These are phyloP conservation scores for Dothideomycetes sp. DNA, from an alignment of 2,329 filamentous ascomycete genomes.

Conservation along the genomic window DNA sequence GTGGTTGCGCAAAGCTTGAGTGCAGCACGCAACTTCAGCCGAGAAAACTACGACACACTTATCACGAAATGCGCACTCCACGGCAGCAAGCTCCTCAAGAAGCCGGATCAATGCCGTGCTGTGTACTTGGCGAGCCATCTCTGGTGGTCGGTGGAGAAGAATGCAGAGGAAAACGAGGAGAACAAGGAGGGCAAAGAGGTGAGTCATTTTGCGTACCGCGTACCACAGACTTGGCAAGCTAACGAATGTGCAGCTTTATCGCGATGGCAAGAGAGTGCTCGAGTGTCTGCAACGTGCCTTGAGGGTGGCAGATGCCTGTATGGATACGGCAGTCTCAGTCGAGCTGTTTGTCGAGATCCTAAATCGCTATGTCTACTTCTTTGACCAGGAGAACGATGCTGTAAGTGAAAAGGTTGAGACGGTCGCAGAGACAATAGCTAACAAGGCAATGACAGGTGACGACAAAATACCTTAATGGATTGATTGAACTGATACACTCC, in stretches of 20 bases:
- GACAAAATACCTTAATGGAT: constrained; percentile 92
- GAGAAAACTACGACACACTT: constrained; percentile 96
- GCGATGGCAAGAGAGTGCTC: constrained; percentile 91
- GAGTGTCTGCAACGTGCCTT: constrained; percentile 93
- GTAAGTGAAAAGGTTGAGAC: constrained; percentile 37
- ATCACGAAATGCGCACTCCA: constrained; percentile 97
- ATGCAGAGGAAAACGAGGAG: constrained; percentile 57
- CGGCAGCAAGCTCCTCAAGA: constrained; percentile 91
- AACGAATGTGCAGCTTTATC: constrained; percentile 61
- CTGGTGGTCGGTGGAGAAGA: constrained; percentile 91
- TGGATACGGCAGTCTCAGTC: constrained; percentile 95
- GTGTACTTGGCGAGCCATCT: constrained; percentile 94
- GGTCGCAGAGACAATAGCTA: not conserved
- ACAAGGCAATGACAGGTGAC: constrained; percentile 53
- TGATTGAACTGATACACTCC: constrained; percentile 96
- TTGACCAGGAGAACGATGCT: constrained; percentile 97
- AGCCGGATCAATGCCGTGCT: constrained; percentile 93
- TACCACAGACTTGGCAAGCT: constrained; percentile 16
- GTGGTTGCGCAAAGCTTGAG: constrained; percentile 85
- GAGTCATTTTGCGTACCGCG: constrained; percentile 4
- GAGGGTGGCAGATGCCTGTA: constrained; percentile 93
- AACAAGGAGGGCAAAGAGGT: constrained; percentile 22
- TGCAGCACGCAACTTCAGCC: constrained; percentile 79
- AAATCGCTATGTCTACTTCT: constrained; percentile 98
- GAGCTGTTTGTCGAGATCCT: constrained; percentile 98